Conservation (phyloP, 2,329 filamentous ascomycete genomes). For the Cryphonectria naterciae region DNA sequence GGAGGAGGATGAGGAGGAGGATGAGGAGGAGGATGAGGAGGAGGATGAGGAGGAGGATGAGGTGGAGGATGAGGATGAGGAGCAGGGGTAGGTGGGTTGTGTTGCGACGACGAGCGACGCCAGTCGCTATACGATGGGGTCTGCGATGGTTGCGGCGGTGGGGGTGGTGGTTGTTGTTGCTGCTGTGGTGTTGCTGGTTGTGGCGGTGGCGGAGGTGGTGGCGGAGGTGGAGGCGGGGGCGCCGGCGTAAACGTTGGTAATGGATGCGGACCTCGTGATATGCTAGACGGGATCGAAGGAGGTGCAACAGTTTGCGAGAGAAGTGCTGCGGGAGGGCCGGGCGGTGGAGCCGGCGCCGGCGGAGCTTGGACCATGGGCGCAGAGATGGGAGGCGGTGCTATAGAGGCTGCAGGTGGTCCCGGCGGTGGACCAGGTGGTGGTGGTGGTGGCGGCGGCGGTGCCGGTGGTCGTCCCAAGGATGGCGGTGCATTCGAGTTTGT, state of each 20-base stretch:
- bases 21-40: slow-evolving; percentile 34
- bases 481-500: slow-evolving; percentile 7
- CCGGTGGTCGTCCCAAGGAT: slow-evolving; percentile 14
- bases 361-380: slow-evolving; percentile 32
- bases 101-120: slow-evolving; percentile 54
- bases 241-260: slow-evolving; percentile 46
- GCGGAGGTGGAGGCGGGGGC: slow-evolving; percentile 34
- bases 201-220: slow-evolving; percentile 23
- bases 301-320: slow-evolving; percentile 35
- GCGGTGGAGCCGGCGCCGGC: slow-evolving; percentile 23
- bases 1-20: slow-evolving; percentile 29
- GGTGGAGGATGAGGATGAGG: slow-evolving; percentile 39
- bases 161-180: slow-evolving; percentile 33
- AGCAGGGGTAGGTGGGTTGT: slow-evolving; percentile 44
- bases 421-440: slow-evolving; percentile 18
- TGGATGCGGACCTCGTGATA: slow-evolving; percentile 38
- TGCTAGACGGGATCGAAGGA: slow-evolving; percentile 30
- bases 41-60: slow-evolving; percentile 40
- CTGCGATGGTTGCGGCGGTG: slow-evolving; percentile 41
- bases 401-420: slow-evolving; percentile 24
- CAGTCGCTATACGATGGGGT: slow-evolving; percentile 50
- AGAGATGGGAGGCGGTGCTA: slow-evolving; percentile 29
- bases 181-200: too few species aligned
- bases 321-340: slow-evolving; percentile 19
- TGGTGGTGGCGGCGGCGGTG: slow-evolving; percentile 10